Evolutionary conservation across 306 rosid species (phyloP).

Genomic region (Vigna hirtella): DNA sequence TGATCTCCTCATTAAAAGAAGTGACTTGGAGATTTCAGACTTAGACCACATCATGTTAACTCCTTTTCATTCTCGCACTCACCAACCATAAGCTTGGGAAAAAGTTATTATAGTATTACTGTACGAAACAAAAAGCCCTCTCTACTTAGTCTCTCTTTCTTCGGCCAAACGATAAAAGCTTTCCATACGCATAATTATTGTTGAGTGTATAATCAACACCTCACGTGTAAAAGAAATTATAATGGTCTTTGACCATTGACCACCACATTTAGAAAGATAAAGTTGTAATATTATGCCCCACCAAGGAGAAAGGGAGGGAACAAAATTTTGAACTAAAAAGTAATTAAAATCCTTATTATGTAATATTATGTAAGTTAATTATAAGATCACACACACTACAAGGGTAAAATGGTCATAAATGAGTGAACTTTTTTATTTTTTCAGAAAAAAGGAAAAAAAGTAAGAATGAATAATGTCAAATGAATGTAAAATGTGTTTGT

Average conservation of each 20-base stretch:
- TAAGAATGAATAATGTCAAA: too few species aligned
- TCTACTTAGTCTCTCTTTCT: constrained; percentile 6
- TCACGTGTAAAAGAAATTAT: constrained; percentile 41
- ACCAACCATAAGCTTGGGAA: constrained; percentile 28
- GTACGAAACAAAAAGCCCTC: constrained; percentile 41
- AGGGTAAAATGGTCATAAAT: too few species aligned
- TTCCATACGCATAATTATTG: constrained; percentile 45
- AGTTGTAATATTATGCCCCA: constrained; percentile 36
- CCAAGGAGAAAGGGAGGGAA: constrained; percentile 19
- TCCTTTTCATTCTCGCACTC: constrained; percentile 22
- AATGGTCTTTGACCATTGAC: constrained; percentile 51
- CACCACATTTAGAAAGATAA: constrained; percentile 23
- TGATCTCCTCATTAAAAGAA: constrained; percentile 69
- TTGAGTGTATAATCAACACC: constrained; percentile 53
- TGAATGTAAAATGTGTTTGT: too few species aligned
- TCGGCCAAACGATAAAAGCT: constrained; percentile 38
- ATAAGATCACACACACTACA: too few species aligned
- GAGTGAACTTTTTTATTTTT: too few species aligned
- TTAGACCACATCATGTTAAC: constrained; percentile 47
- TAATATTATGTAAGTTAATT: too few species aligned
- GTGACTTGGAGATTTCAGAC: constrained; percentile 53
- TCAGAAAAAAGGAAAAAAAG: too few species aligned
- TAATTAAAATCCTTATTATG: too few species aligned
- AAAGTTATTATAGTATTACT: constrained; percentile 29
- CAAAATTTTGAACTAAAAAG: not conserved